phyloP scores from a whole-genome alignment of 306 rosid species.

The Pueraria montana region DNA sequence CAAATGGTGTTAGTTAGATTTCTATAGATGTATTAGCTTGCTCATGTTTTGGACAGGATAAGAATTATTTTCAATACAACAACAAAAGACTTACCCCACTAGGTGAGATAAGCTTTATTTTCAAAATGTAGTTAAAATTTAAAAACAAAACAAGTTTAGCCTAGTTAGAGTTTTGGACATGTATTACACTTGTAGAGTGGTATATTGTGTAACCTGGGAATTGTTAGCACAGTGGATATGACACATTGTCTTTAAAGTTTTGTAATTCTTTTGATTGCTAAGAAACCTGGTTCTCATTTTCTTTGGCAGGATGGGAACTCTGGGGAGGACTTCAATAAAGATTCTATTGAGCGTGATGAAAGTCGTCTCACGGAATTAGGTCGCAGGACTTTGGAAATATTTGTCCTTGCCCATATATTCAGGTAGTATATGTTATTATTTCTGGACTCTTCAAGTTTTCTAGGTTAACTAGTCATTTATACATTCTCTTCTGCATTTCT shows the following conservation, averaged over 20 bases:
- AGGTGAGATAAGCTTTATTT: background rate
- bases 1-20: background rate
- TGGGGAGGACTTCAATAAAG: constrained; percentile 96
- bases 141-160: background rate
- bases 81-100: background rate
- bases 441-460: constrained; percentile 28
- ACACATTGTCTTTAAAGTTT: constrained; percentile 30
- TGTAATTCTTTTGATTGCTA: constrained; percentile 34
- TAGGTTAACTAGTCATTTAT: constrained; percentile 28
- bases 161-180: constrained; percentile 4
- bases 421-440: constrained; percentile 62
- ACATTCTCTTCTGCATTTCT: background rate
- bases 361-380: constrained; percentile 98
- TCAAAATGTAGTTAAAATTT: background rate
- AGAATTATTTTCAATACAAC: background rate
- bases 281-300: constrained; percentile 35
- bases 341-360: constrained; percentile 97
- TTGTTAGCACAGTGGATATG: constrained; percentile 21
- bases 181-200: background rate
- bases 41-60: background rate
- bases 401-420: constrained; percentile 95
- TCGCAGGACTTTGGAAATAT: constrained; percentile 96
- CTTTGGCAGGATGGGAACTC: constrained; percentile 89
- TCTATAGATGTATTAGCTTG: background rate
- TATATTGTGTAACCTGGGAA: constrained; percentile 18